A percentile compares a stretch with the other conserved stretches of the same genome.
Conservation (phyloP, 495 filamentous ascomycete species). For the Hypoxylon cercidicola region DNA sequence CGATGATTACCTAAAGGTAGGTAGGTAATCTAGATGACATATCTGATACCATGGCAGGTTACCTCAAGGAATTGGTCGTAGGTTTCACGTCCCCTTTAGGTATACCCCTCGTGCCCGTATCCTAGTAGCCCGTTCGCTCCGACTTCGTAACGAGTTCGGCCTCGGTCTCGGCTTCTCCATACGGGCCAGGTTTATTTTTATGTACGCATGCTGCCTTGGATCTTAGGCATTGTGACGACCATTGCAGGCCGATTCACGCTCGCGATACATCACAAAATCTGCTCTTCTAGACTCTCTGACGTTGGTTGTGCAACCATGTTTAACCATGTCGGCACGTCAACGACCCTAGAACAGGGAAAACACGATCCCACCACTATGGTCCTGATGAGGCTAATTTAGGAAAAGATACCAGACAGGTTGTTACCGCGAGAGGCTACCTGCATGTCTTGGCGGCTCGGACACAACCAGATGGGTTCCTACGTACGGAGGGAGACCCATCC, state of each 20-base stretch:
- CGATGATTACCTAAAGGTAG: too few species aligned
- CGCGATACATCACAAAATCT: conserved; percentile 25
- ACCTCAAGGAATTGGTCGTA: conserved; percentile 3
- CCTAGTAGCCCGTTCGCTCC: background rate
- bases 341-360: conserved; percentile 17
- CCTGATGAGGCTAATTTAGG: conserved; percentile 30
- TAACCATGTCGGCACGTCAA: conserved; percentile 9
- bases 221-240: conserved; percentile 11
- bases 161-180: conserved; percentile 12
- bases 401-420: conserved; percentile 12
- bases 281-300: conserved; percentile 17
- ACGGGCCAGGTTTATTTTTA: conserved; percentile 10
- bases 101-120: background rate
- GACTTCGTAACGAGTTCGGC: background rate
- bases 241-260: conserved; percentile 11
- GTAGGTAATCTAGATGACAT: conserved; percentile 18
- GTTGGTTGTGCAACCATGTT: conserved; percentile 24
- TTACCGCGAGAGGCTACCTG: conserved; percentile 40
- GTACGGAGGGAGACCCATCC: background rate
- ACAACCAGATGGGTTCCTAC: conserved; percentile 7
- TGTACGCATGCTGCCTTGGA: too few species aligned
- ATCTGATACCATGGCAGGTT: conserved; percentile 21
- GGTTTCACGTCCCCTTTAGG: background rate
- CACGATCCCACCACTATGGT: conserved; percentile 39
- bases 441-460: conserved; percentile 33